These are phyloP conservation scores for Aspergillus jensenii DNA, from an alignment of 2,329 filamentous ascomycete species.

Conservation along the genomic window DNA sequence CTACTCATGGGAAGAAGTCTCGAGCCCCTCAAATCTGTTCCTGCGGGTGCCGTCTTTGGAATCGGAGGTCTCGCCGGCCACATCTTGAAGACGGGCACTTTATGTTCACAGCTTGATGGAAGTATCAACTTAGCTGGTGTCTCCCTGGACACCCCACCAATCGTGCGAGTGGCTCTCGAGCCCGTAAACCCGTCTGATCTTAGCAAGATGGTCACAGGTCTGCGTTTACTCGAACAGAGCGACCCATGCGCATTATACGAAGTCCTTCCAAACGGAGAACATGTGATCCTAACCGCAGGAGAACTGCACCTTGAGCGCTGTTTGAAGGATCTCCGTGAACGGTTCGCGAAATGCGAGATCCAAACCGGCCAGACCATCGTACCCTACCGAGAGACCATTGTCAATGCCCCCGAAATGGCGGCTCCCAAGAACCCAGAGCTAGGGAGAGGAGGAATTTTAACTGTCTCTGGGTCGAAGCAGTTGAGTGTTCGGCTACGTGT, in stretches of 20 bases:
- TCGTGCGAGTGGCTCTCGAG: conserved; percentile 94
- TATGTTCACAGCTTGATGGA: conserved; percentile 84
- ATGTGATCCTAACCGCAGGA: conserved; percentile 90
- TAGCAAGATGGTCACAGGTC: conserved; percentile 88
- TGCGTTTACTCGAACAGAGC: conserved; percentile 85
- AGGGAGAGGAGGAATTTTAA: conserved; percentile 76
- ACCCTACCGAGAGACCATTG: conserved; percentile 90
- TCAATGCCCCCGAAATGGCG: conserved; percentile 87
- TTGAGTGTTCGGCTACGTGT: conserved; percentile 75
- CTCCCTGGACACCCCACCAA: conserved; percentile 76
- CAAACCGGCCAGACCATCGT: conserved; percentile 93
- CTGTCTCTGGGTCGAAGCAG: conserved; percentile 80
- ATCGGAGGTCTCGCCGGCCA: conserved; percentile 89
- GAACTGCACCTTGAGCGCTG: conserved; percentile 94
- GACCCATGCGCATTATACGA: conserved; percentile 97
- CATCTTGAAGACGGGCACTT: conserved; percentile 91
- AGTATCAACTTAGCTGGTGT: conserved; percentile 89
- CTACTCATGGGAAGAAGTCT: conserved; percentile 92
- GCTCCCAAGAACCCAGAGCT: conserved; percentile 81
- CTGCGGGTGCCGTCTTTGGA: conserved; percentile 92
- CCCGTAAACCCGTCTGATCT: conserved; percentile 86
- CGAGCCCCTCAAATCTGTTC: conserved; percentile 78
- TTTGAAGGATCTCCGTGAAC: conserved; percentile 85
- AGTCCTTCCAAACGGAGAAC: conserved; percentile 87
- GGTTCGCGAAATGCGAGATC: conserved; percentile 92